Conservation (phyloP, 139 green algal species). For the Auxenochlorella protothecoides region DNA sequence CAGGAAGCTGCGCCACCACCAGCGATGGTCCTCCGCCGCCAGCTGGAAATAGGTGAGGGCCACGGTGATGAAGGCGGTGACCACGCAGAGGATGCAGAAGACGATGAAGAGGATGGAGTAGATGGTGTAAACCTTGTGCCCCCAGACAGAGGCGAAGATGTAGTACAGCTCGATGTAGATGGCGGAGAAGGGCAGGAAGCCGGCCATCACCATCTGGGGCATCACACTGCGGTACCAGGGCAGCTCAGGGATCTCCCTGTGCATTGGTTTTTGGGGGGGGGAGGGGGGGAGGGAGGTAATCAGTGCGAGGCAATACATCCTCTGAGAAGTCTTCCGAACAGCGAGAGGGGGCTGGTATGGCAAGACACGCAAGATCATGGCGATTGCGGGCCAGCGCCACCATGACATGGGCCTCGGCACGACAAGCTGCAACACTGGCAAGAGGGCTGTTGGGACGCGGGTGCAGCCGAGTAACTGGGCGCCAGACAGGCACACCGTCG, state of each 20-base stretch:
- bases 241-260: constrained; percentile 51
- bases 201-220: constrained; percentile 87
- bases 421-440: too few relatives aligned
- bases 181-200: constrained; percentile 90
- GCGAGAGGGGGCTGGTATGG: too few relatives aligned
- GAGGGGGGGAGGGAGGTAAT: too few relatives aligned
- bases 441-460: too few relatives aligned
- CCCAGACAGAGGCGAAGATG: constrained; percentile 93
- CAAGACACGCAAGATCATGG: too few relatives aligned
- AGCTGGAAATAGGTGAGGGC: constrained; percentile 96
- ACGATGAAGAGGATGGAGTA: constrained; percentile 92
- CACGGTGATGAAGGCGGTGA: constrained; percentile 92
- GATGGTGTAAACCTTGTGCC: constrained; percentile 95
- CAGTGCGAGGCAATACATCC: background rate
- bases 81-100: constrained; percentile 84
- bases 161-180: constrained; percentile 99
- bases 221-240: constrained; percentile 78
- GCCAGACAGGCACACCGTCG: too few relatives aligned
- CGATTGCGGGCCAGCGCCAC: too few relatives aligned
- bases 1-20: constrained; percentile 90
- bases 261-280: background rate
- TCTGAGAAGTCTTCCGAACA: background rate
- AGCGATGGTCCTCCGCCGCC: constrained; percentile 83
- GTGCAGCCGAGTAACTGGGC: too few relatives aligned
- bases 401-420: too few relatives aligned